Conservation (phyloP, 1,139 yeast genomes). For the Petasospora fabianii region DNA sequence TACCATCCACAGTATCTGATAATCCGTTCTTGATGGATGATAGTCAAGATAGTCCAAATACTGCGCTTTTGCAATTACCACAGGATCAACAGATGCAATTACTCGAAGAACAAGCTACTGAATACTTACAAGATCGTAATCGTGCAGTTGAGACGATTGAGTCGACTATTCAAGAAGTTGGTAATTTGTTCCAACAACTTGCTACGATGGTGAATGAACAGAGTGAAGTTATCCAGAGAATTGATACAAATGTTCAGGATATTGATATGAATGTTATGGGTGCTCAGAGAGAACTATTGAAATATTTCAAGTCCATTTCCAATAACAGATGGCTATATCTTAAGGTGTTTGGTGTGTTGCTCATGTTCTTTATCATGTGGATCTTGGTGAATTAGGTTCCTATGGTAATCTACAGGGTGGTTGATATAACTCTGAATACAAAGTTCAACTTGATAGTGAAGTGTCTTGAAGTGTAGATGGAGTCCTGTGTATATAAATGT, state of each 20-base stretch:
- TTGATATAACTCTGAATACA: too few relatives aligned
- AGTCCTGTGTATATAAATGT: too few relatives aligned
- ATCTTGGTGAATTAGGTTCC: conserved; percentile 65
- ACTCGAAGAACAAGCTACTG: conserved; percentile 58
- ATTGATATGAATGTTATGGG: conserved; percentile 84
- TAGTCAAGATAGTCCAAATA: conserved; percentile 8
- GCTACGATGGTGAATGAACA: conserved; percentile 98
- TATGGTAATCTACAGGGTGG: too few relatives aligned
- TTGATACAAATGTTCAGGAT: conserved; percentile 93
- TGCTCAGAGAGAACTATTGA: conserved; percentile 89
- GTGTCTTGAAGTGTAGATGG: too few relatives aligned
- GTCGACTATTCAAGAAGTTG: conserved; percentile 93
- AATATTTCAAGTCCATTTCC: conserved; percentile 83
- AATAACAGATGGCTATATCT: conserved; percentile 91
- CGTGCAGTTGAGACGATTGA: conserved; percentile 95
- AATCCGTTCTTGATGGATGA: conserved; percentile 37
- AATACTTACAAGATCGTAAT: conserved; percentile 80
- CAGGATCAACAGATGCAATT: conserved; percentile 79
- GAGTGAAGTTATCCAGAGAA: conserved; percentile 92
- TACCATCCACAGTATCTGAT: conserved; percentile 28
- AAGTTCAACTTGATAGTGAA: too few relatives aligned
- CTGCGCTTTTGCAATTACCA: conserved; percentile 42
- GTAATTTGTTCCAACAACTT: conserved; percentile 87
- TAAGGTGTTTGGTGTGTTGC: conserved; percentile 83
- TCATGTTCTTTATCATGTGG: conserved; percentile 75